Base-by-base conservation (phyloP, 768 basidiomycete species). In the Amanita jacksonii region DNA sequence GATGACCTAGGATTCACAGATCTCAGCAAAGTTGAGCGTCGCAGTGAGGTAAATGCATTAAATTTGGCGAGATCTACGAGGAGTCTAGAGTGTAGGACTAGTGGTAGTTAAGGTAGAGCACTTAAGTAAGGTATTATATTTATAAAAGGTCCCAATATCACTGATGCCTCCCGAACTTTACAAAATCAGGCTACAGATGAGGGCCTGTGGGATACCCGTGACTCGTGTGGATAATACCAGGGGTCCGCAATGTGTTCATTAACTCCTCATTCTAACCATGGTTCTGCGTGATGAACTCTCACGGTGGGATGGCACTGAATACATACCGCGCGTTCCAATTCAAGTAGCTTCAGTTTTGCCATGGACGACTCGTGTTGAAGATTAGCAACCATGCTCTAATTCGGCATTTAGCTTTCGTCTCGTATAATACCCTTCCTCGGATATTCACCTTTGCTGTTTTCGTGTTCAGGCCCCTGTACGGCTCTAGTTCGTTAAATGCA, bases 341-440 rank as follows among this genome's bases (percentile, higher is more conserved):
- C 82, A 34, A 83, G 66, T 23, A 85, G 63, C 49, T 79, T 81
- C 38, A 84, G 58, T 44, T 76, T 77, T 13, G 72, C 59, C 3
- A 77, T 63, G 0, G 74, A 70, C 3, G 72, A 68, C 49, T 86
- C 83, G 54, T 80, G 71, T 39, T 84, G 79, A 4, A 86, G 68
- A 19, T 78, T 78, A 0, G 81, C 69, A 3, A 85, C 77, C 76
- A 83, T 84, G 50, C 81, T 82, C 84, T 86, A 49, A 5, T 20
- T 23, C 22, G 32, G 1, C 15, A 25, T 16, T n/a, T n/a, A n/a
- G n/a, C 9, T 12, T 36, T 38, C 38, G 44, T 9, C 9, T 32
- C 18, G 23, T 22, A 36, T 32, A 38, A 23, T 39, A 13, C 25
- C 20, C 37, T 13, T 15, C 20, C 37, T 36, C 18, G 16, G 28